These are phyloP conservation scores for Coelastrella sp. DNA, from an alignment of 139 green algal species.

Conservation along the genomic window DNA sequence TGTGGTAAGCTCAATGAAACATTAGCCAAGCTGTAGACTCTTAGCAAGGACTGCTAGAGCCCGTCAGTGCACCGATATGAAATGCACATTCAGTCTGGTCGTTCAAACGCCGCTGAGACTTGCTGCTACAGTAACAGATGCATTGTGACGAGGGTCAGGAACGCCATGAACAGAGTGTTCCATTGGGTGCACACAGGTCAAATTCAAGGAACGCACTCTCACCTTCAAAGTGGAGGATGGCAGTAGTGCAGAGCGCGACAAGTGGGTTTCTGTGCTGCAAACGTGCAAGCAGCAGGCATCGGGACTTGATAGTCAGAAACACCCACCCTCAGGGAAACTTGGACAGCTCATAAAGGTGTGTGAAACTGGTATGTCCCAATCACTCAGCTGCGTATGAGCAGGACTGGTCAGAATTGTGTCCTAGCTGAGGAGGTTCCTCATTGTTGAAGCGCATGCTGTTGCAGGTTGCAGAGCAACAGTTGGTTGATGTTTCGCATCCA, in stretches of 20 bases:
- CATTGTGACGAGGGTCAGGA: too few species aligned
- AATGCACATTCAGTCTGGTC: background rate
- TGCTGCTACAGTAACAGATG: too few species aligned
- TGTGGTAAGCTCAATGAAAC: background rate
- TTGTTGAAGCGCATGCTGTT: background rate
- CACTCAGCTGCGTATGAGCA: background rate
- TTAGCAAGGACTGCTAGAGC: background rate
- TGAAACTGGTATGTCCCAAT: background rate
- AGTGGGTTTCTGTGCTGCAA: slow-evolving; percentile 29
- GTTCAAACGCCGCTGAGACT: too few species aligned
- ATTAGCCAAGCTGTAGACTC: background rate
- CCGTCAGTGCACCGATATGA: background rate
- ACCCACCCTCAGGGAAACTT: background rate
- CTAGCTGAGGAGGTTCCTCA: background rate
- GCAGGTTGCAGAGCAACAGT: background rate
- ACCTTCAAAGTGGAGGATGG: slow-evolving; percentile 33
- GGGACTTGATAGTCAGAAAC: background rate
- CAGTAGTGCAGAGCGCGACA: background rate
- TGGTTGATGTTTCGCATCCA: background rate
- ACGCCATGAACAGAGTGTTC: too few species aligned
- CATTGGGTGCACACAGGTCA: slow-evolving; percentile 35
- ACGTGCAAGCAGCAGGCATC: background rate
- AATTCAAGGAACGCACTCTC: slow-evolving; percentile 29
- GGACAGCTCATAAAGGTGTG: slow-evolving; percentile 35
- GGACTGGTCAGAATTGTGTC: background rate